Evolutionary conservation across 2,329 filamentous ascomycete genomes (phyloP).

Genomic region (Penicillium sp.): DNA sequence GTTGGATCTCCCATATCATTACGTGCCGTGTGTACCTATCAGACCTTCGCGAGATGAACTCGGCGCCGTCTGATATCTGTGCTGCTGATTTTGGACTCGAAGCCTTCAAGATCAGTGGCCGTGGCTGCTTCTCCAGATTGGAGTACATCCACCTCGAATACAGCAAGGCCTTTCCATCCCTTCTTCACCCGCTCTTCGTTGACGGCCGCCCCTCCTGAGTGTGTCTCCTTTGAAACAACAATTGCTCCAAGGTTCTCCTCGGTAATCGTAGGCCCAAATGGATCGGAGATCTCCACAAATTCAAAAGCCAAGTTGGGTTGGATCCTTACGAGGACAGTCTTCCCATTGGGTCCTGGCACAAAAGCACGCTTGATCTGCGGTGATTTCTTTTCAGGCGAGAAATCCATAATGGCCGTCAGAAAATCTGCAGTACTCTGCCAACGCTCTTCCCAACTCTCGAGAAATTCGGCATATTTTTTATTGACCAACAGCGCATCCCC

Average conservation of each 20-base stretch:
- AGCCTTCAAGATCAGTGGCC: slow-evolving; percentile 56
- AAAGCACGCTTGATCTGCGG: slow-evolving; percentile 33
- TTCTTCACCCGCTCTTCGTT: slow-evolving; percentile 76
- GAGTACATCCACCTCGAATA: slow-evolving; percentile 88
- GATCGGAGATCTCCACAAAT: slow-evolving; percentile 81
- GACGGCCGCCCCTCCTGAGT: slow-evolving; percentile 76
- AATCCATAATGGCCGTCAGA: slow-evolving; percentile 60
- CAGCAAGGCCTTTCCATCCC: slow-evolving; percentile 71
- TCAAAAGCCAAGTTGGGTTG: slow-evolving; percentile 65
- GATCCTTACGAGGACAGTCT: slow-evolving; percentile 48
- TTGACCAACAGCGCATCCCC: slow-evolving; percentile 81
- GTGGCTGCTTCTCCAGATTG: slow-evolving; percentile 56
- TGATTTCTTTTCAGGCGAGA: slow-evolving; percentile 47
- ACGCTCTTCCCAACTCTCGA: slow-evolving; percentile 77
- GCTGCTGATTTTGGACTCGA: slow-evolving; percentile 85
- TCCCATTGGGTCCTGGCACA: slow-evolving; percentile 40
- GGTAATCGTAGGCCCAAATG: slow-evolving; percentile 86
- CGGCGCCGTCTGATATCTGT: slow-evolving; percentile 69
- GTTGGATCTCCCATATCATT: slow-evolving; percentile 3
- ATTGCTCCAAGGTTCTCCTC: slow-evolving; percentile 74
- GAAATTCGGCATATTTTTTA: slow-evolving; percentile 79
- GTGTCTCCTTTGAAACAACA: slow-evolving; percentile 84
- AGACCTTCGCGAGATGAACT: slow-evolving; percentile 39
- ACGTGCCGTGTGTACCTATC: slow-evolving; percentile 7
- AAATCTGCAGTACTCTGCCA: slow-evolving; percentile 70